phyloP scores from a whole-genome alignment of 1,284 basidiomycete genomes.

The Leccinum ponderosum region DNA sequence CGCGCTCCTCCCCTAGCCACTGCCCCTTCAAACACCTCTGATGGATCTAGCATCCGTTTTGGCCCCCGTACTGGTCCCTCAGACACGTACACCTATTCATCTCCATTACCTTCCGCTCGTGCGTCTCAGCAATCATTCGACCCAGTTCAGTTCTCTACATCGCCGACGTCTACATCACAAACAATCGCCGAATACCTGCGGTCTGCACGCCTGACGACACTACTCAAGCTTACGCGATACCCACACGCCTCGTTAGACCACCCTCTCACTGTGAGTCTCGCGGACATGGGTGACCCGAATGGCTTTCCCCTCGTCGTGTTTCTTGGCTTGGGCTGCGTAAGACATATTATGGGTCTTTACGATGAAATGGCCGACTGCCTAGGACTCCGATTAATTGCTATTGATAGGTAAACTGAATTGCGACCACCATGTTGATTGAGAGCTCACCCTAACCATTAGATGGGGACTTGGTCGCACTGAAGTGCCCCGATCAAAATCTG shows the following conservation, averaged over 20 bases:
- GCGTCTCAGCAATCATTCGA: conserved; percentile 49
- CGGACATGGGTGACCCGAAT: conserved; percentile 82
- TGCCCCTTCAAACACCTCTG: conserved; percentile 30
- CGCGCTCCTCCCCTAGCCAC: conserved; percentile 26
- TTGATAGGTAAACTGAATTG: conserved; percentile 70
- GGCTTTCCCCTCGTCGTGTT: conserved; percentile 91
- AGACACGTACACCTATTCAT: conserved; percentile 27
- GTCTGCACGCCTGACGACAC: conserved; percentile 80
- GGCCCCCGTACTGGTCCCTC: conserved; percentile 17
- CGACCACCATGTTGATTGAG: conserved; percentile 4
- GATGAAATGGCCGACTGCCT: conserved; percentile 93
- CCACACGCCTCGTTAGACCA: conserved; percentile 75
- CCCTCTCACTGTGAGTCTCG: conserved; percentile 85
- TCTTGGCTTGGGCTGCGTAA: conserved; percentile 90
- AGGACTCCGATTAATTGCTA: conserved; percentile 87
- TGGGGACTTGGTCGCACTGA: conserved; percentile 94
- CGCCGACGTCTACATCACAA: conserved; percentile 57
- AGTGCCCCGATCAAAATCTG: conserved; percentile 62
- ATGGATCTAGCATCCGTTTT: conserved; percentile 26
- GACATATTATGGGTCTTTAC: conserved; percentile 92
- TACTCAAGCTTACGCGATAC: conserved; percentile 75
- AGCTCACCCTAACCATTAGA: conserved; percentile 38
- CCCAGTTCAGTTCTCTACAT: conserved; percentile 40
- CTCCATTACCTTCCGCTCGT: conserved; percentile 47
- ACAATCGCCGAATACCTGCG: conserved; percentile 82